Evolutionary conservation across 345 rosid species (phyloP).

Genomic region (Pistacia vera): DNA sequence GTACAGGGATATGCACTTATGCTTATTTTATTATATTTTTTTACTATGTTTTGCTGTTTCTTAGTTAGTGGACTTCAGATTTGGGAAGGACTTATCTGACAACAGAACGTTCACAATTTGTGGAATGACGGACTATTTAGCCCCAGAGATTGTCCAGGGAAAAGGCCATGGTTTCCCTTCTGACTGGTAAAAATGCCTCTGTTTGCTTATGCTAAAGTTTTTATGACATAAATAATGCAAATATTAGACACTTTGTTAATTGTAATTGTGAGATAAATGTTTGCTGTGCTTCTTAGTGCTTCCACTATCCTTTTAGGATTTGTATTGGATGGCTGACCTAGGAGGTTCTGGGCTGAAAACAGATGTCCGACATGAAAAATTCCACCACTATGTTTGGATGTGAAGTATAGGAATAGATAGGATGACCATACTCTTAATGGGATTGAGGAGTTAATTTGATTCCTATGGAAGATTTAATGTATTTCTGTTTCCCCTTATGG

Average conservation of each 20-base stretch:
- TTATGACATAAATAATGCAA: not conserved
- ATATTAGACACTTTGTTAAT: not conserved
- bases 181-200: constrained; percentile 66
- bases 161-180: constrained; percentile 84
- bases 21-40: not conserved
- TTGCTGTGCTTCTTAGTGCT: not conserved
- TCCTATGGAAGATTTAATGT: not conserved
- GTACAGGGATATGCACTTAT: not conserved
- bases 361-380: not conserved
- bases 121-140: constrained; percentile 80
- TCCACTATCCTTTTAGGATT: not conserved
- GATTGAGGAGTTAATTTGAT: not conserved
- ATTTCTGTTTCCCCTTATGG: too few species aligned
- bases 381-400: not conserved
- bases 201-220: constrained; percentile 5
- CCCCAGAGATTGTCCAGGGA: constrained; percentile 94
- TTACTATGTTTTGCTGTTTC: constrained; percentile 20
- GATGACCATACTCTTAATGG: not conserved
- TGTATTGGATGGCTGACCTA: not conserved
- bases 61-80: constrained; percentile 87
- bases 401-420: not conserved
- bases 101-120: constrained; percentile 86
- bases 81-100: constrained; percentile 65
- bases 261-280: not conserved
- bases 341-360: not conserved